Evolutionary conservation across 73 alveolate species (phyloP).

Genomic region (Paramecium biaurelia): DNA sequence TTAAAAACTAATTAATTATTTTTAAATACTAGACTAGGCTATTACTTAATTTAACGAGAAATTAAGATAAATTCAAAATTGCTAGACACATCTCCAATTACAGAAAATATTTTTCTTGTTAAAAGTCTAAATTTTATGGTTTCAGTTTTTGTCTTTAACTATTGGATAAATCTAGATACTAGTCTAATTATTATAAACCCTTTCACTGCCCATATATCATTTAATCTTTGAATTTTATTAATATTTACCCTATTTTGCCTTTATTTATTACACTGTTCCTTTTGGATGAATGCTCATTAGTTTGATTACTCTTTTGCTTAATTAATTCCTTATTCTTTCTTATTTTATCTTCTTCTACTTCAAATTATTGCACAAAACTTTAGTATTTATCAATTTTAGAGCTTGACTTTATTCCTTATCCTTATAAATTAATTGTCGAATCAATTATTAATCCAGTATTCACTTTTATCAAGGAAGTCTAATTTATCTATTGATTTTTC

Average conservation of each 20-base stretch:
- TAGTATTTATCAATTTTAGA: background rate
- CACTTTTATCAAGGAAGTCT: background rate
- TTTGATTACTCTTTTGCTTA: background rate
- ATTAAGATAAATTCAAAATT: conserved; percentile 21
- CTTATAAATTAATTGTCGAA: background rate
- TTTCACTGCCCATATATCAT: background rate
- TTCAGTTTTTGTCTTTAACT: conserved; percentile 39
- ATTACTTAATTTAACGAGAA: background rate
- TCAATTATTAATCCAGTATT: background rate
- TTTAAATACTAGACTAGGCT: conserved; percentile 17
- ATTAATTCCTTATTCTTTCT: background rate
- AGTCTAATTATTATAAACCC: background rate
- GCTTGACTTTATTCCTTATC: background rate
- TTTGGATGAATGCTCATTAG: background rate
- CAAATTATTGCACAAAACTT: background rate
- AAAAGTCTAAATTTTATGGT: conserved; percentile 18
- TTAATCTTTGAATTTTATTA: background rate
- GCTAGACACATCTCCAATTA: background rate
- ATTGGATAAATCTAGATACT: conserved; percentile 26
- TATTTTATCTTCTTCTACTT: background rate
- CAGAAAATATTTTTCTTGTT: background rate
- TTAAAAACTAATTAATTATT: background rate
- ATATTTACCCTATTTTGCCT: background rate
- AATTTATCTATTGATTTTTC: background rate
- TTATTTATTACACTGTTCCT: background rate